These are phyloP conservation scores for Panellus pusillus DNA, from an alignment of 768 basidiomycete genomes.

Conservation along the genomic window DNA sequence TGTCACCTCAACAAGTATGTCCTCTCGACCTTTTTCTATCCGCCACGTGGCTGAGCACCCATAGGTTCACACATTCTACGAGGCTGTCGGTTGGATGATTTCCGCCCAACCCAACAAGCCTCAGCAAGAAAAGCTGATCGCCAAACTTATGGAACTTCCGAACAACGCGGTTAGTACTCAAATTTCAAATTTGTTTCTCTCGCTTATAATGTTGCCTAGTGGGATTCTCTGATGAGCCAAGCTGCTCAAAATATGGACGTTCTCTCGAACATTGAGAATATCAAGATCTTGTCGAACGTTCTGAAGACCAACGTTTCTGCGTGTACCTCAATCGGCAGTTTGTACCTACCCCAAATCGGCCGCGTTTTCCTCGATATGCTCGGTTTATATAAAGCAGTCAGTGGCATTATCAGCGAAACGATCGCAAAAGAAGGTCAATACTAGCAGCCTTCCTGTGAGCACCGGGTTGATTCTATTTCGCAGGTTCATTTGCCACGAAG, in stretches of 20 bases:
- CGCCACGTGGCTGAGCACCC: slow-evolving; percentile 18
- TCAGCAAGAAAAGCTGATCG: slow-evolving; percentile 92
- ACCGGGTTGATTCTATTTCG: slow-evolving; percentile 8
- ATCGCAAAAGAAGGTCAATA: slow-evolving; percentile 77
- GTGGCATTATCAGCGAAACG: slow-evolving; percentile 92
- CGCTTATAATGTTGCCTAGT: slow-evolving; percentile 46
- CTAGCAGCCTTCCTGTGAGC: not conserved
- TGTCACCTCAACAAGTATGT: slow-evolving; percentile 81
- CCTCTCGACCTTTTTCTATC: not conserved
- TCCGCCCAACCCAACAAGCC: slow-evolving; percentile 98
- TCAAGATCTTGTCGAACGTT: slow-evolving; percentile 95
- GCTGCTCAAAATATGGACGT: slow-evolving; percentile 93
- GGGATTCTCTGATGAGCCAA: slow-evolving; percentile 97
- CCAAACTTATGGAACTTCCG: slow-evolving; percentile 94
- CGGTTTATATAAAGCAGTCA: slow-evolving; percentile 95
- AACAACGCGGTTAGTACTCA: slow-evolving; percentile 80
- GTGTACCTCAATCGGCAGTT: slow-evolving; percentile 94
- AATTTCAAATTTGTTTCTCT: not conserved
- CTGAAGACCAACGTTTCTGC: slow-evolving; percentile 98
- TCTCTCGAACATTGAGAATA: slow-evolving; percentile 85
- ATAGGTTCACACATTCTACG: slow-evolving; percentile 95
- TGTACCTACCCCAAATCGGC: slow-evolving; percentile 96
- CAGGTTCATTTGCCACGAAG: slow-evolving; percentile 90
- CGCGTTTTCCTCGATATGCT: slow-evolving; percentile 98
- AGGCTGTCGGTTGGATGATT: slow-evolving; percentile 99